phyloP scores from a whole-genome alignment of 352 stramenopile species.

The Saprolegnia diclina region DNA sequence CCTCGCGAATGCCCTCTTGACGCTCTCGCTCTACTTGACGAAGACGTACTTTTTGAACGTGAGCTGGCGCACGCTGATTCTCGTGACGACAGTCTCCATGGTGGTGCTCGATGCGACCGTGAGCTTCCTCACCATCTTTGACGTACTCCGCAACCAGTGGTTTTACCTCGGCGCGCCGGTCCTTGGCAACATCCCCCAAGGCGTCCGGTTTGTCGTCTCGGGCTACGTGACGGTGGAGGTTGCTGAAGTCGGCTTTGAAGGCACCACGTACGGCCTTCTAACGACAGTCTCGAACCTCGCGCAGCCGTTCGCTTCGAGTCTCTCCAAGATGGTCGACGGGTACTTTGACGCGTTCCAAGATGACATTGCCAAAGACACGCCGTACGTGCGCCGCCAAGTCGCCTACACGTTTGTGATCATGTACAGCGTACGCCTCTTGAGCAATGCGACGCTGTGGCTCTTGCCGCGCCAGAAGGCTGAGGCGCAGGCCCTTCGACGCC shows the following conservation, averaged over 20 bases:
- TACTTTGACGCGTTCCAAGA: conserved; percentile 52
- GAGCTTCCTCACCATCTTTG: conserved; percentile 49
- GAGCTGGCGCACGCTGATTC: conserved; percentile 46
- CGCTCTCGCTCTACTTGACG: conserved; percentile 46
- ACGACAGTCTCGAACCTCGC: conserved; percentile 34
- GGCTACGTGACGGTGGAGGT: conserved; percentile 38
- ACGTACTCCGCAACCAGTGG: conserved; percentile 45
- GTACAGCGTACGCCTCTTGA: conserved; percentile 43
- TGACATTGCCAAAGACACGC: conserved; percentile 32
- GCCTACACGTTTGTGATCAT: conserved; percentile 35
- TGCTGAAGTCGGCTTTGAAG: conserved; percentile 36
- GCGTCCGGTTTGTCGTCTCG: conserved; percentile 27
- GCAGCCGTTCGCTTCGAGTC: conserved; percentile 36
- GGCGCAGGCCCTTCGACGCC: conserved; percentile 31
- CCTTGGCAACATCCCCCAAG: conserved; percentile 42
- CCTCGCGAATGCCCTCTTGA: conserved; percentile 54
- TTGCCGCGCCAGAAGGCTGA: conserved; percentile 37
- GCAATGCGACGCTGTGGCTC: conserved; percentile 39
- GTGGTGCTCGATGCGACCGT: conserved; percentile 40
- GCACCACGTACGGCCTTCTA: conserved; percentile 36
- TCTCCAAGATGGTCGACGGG: conserved; percentile 56
- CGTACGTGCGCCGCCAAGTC: conserved; percentile 32
- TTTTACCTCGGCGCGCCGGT: conserved; percentile 46
- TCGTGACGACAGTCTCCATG: conserved; percentile 34
- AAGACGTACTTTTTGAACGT: conserved; percentile 49